Base-by-base conservation (phyloP, 345 rosid genomes). In the Gossypium anomalum region DNA sequence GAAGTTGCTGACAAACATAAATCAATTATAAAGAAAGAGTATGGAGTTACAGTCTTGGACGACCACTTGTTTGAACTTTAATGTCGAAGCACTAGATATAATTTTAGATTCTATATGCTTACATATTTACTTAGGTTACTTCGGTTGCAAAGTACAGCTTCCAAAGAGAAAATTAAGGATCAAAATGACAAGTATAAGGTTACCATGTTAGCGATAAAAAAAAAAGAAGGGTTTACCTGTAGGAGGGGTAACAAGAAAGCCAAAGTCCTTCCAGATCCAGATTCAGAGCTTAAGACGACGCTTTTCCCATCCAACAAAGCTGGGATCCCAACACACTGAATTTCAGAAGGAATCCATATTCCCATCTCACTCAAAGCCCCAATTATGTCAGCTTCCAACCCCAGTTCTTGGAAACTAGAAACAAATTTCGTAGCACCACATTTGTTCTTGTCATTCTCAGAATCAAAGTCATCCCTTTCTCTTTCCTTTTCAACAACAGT, bases 311-410 rank as follows among this genome's bases (percentile, higher is more conserved):
- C 90, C 84, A 90, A 74, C 38, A 86, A 70, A 65, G 90, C 85
- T 71, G 90, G 92, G 47, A 90, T 83, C 29, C 88, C 90, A 79
- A 86, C 79, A 67, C 92, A 82, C 78, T 90, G 94, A 78, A 90
- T 88, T 84, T 90, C 90, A 44, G 87, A 82, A 43, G 92, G 94
- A 73, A 84, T 89, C 75, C 82, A 82, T 72, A 86, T 82, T 15
- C 78, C 86, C 87, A 74, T 75, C 80, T 88, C 90, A 64, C 76
- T 80, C 53, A 79, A 82, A 75, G 82, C 84, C 27, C 75, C 79
- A 80, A 88, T 76, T 23, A 88, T 77, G 80, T 89, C 89, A 55
- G 79, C 84, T 55, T 70, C 80, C 85, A 89, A 63, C 12, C 92
- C 90, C 74, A 89, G 77, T 78, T 84, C 86, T 79, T 82, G 80